Evolutionary conservation across 805 yeast species (phyloP).

Genomic region (Saturnispora silvae): DNA sequence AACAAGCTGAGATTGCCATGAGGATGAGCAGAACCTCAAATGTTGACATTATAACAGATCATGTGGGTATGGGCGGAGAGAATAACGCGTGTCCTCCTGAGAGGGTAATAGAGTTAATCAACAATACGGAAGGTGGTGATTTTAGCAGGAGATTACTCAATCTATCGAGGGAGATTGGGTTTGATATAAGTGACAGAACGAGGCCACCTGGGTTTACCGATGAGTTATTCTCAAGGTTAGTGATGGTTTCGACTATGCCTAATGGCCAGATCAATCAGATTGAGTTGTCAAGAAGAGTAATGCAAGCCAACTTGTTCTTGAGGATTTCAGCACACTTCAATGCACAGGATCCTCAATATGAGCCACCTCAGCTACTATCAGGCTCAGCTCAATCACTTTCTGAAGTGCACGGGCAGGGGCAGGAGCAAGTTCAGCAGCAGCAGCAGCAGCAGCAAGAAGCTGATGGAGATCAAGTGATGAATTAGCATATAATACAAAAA

Average conservation of each 20-base stretch:
- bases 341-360: slow-evolving; percentile 3
- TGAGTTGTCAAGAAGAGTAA: slow-evolving; percentile 6
- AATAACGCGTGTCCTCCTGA: slow-evolving; percentile 5
- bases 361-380: slow-evolving; percentile 4
- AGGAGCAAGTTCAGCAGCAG: no score
- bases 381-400: no score
- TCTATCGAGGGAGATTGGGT: slow-evolving; percentile 5
- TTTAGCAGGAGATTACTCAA: slow-evolving; percentile 4
- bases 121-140: slow-evolving; percentile 4
- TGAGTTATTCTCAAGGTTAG: slow-evolving; percentile 2
- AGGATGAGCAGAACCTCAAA: slow-evolving; percentile 18
- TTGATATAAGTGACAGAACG: slow-evolving; percentile 3
- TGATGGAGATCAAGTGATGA: no score
- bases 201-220: slow-evolving; percentile 7
- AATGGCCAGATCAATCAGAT: slow-evolving; percentile 8
- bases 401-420: no score
- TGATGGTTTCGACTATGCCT: slow-evolving; percentile 3
- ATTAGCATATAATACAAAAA: no score
- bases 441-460: no score
- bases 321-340: slow-evolving; percentile 7
- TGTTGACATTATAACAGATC: slow-evolving; percentile 1
- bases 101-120: slow-evolving; percentile 4
- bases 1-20: not conserved
- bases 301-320: slow-evolving; percentile 8
- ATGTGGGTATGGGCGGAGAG: slow-evolving; percentile 5